A percentile compares a stretch with the other conserved stretches of the same genome.
These are phyloP conservation scores for Ophiostoma novo-ulmi DNA, from an alignment of 2,329 filamentous ascomycete species.

Conservation along the genomic window DNA sequence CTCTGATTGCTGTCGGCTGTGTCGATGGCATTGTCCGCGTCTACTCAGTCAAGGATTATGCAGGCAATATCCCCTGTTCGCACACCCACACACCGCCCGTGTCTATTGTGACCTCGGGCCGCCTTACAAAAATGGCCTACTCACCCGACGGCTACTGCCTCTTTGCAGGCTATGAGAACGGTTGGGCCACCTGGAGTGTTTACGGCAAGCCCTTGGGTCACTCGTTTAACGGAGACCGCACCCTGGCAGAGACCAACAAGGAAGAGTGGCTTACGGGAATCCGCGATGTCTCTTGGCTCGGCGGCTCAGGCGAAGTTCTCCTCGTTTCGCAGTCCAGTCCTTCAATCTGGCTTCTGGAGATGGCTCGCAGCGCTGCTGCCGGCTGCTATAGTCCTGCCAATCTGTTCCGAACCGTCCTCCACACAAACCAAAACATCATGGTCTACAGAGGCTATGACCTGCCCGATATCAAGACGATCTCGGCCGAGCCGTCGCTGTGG, in stretches of 20 bases:
- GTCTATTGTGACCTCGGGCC: constrained; percentile 62
- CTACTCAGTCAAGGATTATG: constrained; percentile 91
- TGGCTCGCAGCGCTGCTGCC: constrained; percentile 87
- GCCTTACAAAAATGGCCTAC: constrained; percentile 70
- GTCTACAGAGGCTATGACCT: constrained; percentile 91
- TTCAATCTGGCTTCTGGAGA: constrained; percentile 80
- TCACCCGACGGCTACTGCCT: constrained; percentile 95
- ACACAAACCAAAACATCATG: constrained; percentile 83
- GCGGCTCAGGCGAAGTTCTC: constrained; percentile 79
- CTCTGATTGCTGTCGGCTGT: constrained; percentile 82
- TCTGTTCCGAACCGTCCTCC: constrained; percentile 79
- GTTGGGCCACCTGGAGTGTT: constrained; percentile 96
- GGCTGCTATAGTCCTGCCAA: constrained; percentile 91
- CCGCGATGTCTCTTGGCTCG: constrained; percentile 75
- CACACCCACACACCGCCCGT: constrained; percentile 69
- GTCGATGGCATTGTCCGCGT: constrained; percentile 73
- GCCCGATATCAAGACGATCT: constrained; percentile 83
- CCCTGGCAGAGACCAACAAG: constrained; percentile 59
- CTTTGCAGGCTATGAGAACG: constrained; percentile 85
- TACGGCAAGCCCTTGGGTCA: constrained; percentile 86
- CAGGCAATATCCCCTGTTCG: constrained; percentile 83
- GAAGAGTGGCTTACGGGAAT: constrained; percentile 84
- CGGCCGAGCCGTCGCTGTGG: constrained; percentile 90
- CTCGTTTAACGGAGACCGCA: constrained; percentile 69
- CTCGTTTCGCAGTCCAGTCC: constrained; percentile 67